Evolutionary conservation across 768 basidiomycete genomes (phyloP).

Genomic region (Glaciozyma antarctica): DNA sequence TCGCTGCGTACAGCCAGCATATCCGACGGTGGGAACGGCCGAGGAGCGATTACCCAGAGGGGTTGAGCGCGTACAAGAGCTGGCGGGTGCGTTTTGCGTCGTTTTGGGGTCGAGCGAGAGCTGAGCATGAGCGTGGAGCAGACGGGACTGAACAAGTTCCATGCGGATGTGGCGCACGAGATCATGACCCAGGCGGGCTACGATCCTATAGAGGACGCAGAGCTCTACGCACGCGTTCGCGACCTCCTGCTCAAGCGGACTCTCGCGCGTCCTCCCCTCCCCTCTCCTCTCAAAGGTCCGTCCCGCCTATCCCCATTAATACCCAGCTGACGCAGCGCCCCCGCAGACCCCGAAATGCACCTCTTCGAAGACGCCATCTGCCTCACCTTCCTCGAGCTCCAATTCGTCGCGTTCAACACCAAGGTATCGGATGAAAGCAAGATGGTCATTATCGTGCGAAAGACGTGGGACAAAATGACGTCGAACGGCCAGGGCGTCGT

Average conservation of each 20-base stretch:
- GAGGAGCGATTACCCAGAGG: constrained; percentile 1
- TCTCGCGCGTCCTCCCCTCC: constrained; percentile 9
- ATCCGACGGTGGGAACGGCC: constrained; percentile 14
- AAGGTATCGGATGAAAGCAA: constrained; percentile 7
- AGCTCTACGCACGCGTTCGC: constrained; percentile 2
- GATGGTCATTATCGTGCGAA: constrained; percentile 5
- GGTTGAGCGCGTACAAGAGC: constrained; percentile 16
- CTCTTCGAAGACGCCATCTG: constrained; percentile 25
- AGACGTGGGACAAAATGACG: constrained; percentile 21
- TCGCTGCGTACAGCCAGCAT: constrained; percentile 10
- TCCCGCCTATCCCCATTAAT: not conserved
- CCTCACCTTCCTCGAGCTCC: constrained; percentile 10
- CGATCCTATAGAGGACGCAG: not conserved
- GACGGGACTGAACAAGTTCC: constrained; percentile 11
- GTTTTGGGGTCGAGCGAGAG: not conserved
- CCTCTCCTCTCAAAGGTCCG: constrained; percentile 6
- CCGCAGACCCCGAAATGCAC: constrained; percentile 21
- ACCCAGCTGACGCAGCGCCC: not conserved
- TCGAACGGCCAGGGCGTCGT: not conserved
- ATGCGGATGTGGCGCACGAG: constrained; percentile 2
- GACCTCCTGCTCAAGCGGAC: constrained; percentile 16
- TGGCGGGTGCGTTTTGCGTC: constrained; percentile 11
- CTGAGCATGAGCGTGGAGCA: not conserved
- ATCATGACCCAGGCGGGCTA: constrained; percentile 5
- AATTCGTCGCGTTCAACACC: constrained; percentile 14